Conservation (phyloP, 2,329 filamentous ascomycete species). For the Cytospora piceae region DNA sequence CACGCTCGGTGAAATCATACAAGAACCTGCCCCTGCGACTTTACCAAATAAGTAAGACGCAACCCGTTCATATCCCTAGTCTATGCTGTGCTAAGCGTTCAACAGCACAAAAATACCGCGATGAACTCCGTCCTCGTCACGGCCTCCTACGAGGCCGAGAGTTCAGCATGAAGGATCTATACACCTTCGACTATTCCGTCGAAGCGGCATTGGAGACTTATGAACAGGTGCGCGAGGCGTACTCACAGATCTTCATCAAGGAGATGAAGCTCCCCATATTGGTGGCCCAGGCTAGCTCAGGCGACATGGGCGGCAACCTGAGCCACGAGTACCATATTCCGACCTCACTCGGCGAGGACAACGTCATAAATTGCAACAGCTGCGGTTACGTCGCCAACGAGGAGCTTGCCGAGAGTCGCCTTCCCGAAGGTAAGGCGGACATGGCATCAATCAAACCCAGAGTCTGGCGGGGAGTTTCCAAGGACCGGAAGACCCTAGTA, state of each 20-base stretch:
- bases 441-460: conserved; percentile 16
- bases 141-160: conserved; percentile 87
- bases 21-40: conserved; percentile 83
- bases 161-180: conserved; percentile 98
- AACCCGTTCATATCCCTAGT: no score
- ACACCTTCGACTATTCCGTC: conserved; percentile 81
- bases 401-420: conserved; percentile 67
- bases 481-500: conserved; percentile 69
- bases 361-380: conserved; percentile 71
- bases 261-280: conserved; percentile 83
- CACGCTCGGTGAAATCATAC: conserved; percentile 75
- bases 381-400: conserved; percentile 86
- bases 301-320: conserved; percentile 90
- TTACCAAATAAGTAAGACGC: conserved; percentile 78
- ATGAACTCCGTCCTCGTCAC: conserved; percentile 86
- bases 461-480: conserved; percentile 65
- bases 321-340: conserved; percentile 95
- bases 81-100: background rate
- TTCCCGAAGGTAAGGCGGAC: conserved; percentile 1
- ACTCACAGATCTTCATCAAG: conserved; percentile 71
- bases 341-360: conserved; percentile 81
- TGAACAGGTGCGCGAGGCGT: conserved; percentile 70
- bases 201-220: conserved; percentile 81
- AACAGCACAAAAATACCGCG: conserved; percentile 85
- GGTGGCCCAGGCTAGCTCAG: conserved; percentile 87